phyloP scores from a whole-genome alignment of 2,329 filamentous ascomycete species.

The Diaporthe velutina region DNA sequence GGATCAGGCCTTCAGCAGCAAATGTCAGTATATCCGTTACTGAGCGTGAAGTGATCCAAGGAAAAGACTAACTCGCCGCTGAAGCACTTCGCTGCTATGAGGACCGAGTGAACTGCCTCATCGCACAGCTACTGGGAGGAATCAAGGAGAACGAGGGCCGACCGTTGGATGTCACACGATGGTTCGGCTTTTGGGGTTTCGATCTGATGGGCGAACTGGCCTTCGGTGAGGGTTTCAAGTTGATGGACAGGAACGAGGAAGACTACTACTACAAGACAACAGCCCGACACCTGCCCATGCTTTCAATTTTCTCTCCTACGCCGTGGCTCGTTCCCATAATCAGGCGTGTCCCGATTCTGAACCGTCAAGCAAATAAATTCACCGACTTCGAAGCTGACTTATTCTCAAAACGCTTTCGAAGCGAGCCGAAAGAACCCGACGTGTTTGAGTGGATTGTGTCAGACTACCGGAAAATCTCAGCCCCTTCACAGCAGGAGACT shows the following conservation, averaged over 20 bases:
- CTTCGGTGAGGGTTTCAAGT: slow-evolving; percentile 3
- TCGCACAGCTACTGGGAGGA: neutral
- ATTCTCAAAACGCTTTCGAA: neutral
- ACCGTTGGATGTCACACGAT: slow-evolving; percentile 8
- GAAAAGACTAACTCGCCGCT: neutral
- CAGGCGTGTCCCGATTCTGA: neutral
- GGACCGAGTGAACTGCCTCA: neutral
- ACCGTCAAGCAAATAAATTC: neutral
- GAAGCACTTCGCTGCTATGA: neutral
- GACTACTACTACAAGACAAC: slow-evolving; percentile 11
- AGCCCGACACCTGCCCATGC: slow-evolving; percentile 5
- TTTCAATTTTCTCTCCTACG: neutral
- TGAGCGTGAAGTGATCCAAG: neutral
- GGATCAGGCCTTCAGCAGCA: slow-evolving; percentile 20
- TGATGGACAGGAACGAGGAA: slow-evolving; percentile 3
- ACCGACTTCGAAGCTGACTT: neutral
- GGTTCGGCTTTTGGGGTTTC: slow-evolving; percentile 22
- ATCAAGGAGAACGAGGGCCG: neutral
- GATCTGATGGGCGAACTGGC: slow-evolving; percentile 20
- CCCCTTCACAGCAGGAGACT: neutral
- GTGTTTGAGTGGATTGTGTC: neutral
- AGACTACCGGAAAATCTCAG: neutral
- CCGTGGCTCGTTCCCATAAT: slow-evolving; percentile 5
- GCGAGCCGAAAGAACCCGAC: neutral
- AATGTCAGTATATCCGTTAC: no score